Percentiles rank a stretch among this genome's conserved stretches.
These are phyloP conservation scores for Lasiosphaeria ovina DNA, from an alignment of 495 filamentous ascomycete species.

Conservation along the genomic window DNA sequence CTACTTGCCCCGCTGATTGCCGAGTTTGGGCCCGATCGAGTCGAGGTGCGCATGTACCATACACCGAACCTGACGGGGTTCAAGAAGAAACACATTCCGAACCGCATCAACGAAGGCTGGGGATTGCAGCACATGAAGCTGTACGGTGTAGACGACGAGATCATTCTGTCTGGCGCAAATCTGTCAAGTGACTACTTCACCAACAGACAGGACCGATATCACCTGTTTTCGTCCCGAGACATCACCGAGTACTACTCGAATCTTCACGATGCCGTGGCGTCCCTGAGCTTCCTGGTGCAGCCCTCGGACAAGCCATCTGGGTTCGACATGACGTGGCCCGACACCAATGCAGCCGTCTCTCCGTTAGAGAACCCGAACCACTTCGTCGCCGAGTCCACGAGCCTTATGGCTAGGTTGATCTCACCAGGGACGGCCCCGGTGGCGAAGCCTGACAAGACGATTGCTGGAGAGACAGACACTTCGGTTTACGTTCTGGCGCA, in stretches of 20 bases:
- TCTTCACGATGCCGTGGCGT: constrained; percentile 74
- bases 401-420: constrained; percentile 64
- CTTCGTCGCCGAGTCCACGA: constrained; percentile 67
- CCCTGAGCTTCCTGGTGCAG: constrained; percentile 75
- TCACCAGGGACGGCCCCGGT: constrained; percentile 29
- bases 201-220: constrained; percentile 91
- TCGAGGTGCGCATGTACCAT: constrained; percentile 96
- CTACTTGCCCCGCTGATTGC: constrained; percentile 75
- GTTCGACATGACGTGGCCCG: constrained; percentile 77
- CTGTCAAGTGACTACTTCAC: constrained; percentile 95
- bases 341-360: constrained; percentile 64
- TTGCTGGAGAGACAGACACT: constrained; percentile 51
- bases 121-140: constrained; percentile 99
- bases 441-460: constrained; percentile 19
- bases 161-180: constrained; percentile 94
- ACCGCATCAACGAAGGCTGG: constrained; percentile 96
- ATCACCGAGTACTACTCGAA: constrained; percentile 79
- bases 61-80: constrained; percentile 92
- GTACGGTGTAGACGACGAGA: constrained; percentile 92
- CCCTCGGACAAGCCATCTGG: constrained; percentile 59
- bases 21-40: constrained; percentile 81
- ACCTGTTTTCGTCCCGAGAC: constrained; percentile 75
- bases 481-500: constrained; percentile 82
- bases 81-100: constrained; percentile 78
- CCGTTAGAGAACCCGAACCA: constrained; percentile 66